phyloP scores from a whole-genome alignment of 1,284 basidiomycete genomes.

The Neonothopanus nambi region DNA sequence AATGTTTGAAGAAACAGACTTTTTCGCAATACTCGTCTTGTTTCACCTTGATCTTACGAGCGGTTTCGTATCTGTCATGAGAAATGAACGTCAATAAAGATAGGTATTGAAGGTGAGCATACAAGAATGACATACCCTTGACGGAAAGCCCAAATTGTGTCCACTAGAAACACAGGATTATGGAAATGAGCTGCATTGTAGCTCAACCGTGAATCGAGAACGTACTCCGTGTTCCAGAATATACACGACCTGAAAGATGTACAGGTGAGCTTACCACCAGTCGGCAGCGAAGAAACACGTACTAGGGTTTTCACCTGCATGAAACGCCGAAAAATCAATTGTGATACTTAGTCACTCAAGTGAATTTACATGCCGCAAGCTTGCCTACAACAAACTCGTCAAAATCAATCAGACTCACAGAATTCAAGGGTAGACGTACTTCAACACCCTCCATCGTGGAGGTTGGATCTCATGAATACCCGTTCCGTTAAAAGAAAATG shows the following conservation, averaged over 20 bases:
- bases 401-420: not conserved
- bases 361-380: conserved; percentile 42
- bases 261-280: not conserved
- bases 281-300: not conserved
- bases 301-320: conserved; percentile 42
- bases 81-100: too few species aligned
- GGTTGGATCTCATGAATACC: conserved; percentile 32
- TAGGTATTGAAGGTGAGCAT: not conserved
- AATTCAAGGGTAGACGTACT: conserved; percentile 35
- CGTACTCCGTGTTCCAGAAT: conserved; percentile 11
- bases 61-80: conserved; percentile 55
- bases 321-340: not conserved
- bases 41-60: conserved; percentile 57
- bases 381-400: conserved; percentile 39
- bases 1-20: conserved; percentile 21
- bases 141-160: conserved; percentile 59
- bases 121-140: conserved; percentile 26
- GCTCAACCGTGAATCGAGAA: not conserved
- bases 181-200: too few species aligned
- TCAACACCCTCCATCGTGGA: conserved; percentile 53
- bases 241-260: not conserved
- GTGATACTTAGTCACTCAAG: not conserved
- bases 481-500: conserved; percentile 38
- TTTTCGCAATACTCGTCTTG: conserved; percentile 64
- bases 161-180: conserved; percentile 52